phyloP scores from a whole-genome alignment of 225 moss, liverwort and hornwort species.

The Ulota crispa region DNA sequence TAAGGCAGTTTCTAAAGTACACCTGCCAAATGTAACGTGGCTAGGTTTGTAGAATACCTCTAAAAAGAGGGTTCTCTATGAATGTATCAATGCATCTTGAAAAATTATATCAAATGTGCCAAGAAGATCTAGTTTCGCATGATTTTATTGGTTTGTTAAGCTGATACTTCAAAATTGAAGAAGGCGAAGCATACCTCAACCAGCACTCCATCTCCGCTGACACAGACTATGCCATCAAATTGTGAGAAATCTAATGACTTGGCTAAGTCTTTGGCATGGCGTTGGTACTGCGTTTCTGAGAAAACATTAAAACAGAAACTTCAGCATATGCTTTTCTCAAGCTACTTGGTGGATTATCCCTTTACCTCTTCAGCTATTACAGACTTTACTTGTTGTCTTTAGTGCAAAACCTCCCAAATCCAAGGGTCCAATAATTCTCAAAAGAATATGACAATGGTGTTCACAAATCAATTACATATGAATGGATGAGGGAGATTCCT shows the following conservation, averaged over 20 bases:
- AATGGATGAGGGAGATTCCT: neutral
- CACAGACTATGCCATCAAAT: constrained; percentile 86
- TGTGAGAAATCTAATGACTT: constrained; percentile 65
- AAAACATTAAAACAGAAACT: neutral
- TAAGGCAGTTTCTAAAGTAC: neutral
- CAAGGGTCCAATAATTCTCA: too few species aligned
- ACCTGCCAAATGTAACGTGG: neutral
- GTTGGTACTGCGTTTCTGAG: constrained; percentile 81
- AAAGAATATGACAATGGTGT: too few species aligned
- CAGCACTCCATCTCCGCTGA: constrained; percentile 95
- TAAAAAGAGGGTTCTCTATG: neutral
- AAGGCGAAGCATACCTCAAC: constrained; percentile 63
- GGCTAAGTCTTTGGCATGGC: constrained; percentile 77
- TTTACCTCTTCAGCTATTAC: too few species aligned
- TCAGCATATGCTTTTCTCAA: constrained; percentile 22
- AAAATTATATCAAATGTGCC: neutral
- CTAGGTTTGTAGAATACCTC: neutral
- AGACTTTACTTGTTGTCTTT: too few species aligned
- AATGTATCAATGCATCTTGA: neutral
- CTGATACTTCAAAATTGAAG: neutral
- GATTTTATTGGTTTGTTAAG: neutral
- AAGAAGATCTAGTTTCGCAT: neutral
- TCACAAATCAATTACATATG: too few species aligned
- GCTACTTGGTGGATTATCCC: neutral
- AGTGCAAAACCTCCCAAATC: too few species aligned